Evolutionary conservation across 169 alveolate species (phyloP), one percentile per base, ranked within the genome.

Genomic region (Plasmodium knowlesi): DNA sequence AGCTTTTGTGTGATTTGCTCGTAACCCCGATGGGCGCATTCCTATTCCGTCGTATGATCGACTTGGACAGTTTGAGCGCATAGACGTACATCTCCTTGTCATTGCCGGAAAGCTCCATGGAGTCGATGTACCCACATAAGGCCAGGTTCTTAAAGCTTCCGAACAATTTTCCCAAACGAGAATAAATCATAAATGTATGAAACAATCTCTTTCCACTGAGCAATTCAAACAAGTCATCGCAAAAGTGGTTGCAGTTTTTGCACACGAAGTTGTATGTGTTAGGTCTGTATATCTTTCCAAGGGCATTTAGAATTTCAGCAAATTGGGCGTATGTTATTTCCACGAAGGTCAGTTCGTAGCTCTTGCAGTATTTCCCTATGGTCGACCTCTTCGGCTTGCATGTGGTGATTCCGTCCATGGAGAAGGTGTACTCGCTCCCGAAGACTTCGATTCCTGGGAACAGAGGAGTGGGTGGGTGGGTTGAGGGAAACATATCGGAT

Each of bases 211-310:
- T 89, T 9, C 94, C 94, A 67, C 94, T 61, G 30, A 89, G 70
- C n/a, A 89, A 61, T 37, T 89, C 90, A 79, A 89, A 89, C 43
- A 89, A 70, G 50, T 89, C 94, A 89, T 89, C 94, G 72, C 94
- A 89, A 32, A 89, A 89, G 79, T 89, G 94, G 71, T 89, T 89
- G 53, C 94, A 89, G 46, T 89, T 89, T 80, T 89, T 89, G 83
- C 81, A 79, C 22, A 89, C 82, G 81, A 89, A 89, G 82, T 89
- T 89, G 34, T 89, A 89, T 10, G 90, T 89, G 54, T 89, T 89
- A 8, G 94, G 94, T 78, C 94, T 41, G 34, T 89, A 89, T 79
- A 89, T 89, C 79, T 89, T 89, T 79, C 94, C 94, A 25, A 89
- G 82, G 32, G 57, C 94, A 61, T 89, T 80, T 89, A 89, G 79